Conservation (phyloP, 208 protist genomes). For the Wallacemonas sp. region DNA sequence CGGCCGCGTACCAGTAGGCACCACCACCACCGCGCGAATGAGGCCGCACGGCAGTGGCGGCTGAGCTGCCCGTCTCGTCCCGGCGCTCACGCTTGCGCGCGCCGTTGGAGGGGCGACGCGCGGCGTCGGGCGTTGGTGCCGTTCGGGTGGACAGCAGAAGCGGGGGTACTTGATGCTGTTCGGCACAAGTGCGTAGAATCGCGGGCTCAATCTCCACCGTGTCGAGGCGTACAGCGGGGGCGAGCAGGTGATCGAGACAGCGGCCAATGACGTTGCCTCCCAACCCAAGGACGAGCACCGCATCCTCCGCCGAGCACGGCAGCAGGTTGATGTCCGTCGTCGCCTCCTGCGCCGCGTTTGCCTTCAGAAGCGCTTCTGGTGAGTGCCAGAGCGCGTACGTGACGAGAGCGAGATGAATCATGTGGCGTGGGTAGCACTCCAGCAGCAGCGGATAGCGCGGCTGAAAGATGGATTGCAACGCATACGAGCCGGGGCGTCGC, state of each 20-base stretch:
- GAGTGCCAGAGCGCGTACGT: slow-evolving; percentile 49
- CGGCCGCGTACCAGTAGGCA: too few species aligned
- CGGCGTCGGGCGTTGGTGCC: too few species aligned
- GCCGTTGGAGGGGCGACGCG: too few species aligned
- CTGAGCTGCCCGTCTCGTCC: neutral
- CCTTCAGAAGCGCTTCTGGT: neutral
- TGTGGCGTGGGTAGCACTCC: slow-evolving; percentile 77
- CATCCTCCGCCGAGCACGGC: slow-evolving; percentile 18
- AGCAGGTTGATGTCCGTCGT: slow-evolving; percentile 7
- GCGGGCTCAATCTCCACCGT: slow-evolving; percentile 79
- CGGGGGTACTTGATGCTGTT: slow-evolving; percentile 43
- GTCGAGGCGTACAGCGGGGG: slow-evolving; percentile 48
- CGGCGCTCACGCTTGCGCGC: neutral
- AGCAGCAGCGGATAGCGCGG: slow-evolving; percentile 30
- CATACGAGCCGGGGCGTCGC: slow-evolving; percentile 31
- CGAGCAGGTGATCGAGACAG: slow-evolving; percentile 55
- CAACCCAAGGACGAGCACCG: slow-evolving; percentile 70
- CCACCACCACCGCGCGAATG: too few species aligned
- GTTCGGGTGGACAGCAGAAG: too few species aligned
- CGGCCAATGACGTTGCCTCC: slow-evolving; percentile 81
- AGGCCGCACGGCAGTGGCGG: neutral
- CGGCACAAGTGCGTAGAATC: slow-evolving; percentile 47
- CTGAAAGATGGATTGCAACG: slow-evolving; percentile 65
- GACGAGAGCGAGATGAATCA: slow-evolving; percentile 71
- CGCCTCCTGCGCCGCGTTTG: neutral